Evolutionary conservation across 345 rosid genomes (phyloP), one percentile per base, ranked within the genome.

Genomic region (Salix brachista): DNA sequence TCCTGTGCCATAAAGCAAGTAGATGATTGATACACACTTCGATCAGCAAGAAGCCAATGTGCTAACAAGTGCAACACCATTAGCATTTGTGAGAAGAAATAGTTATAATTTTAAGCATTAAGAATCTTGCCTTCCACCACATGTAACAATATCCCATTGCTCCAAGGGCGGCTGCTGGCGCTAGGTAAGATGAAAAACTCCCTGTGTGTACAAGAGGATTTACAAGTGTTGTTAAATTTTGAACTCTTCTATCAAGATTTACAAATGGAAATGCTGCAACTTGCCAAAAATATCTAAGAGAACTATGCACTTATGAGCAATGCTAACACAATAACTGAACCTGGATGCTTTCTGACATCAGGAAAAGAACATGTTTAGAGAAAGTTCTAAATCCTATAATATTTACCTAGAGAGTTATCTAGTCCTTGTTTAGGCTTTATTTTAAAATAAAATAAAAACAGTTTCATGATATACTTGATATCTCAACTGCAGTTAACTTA

Each of bases 71-170:
- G 23, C 28, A 75, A 67, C 21, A 78, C 26, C 5, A 23, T 74
- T 30, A 68, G 72, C 71, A 61, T 44, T 25, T 52, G 17, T 12
- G 25, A 72, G 37, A 34, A 60, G 37, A 75, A 72, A 46, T 30
- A 16, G 42, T n/a, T 76, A 75, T 14, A 44, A 42, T 61, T 65
- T 76, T 46, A 44, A 70, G 75, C 74, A 70, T 61, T 1, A 30
- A 64, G 71, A 82, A 78, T 39, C 80, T 78, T 74, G 87, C 99
- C 97, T 91, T 92, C 99, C 97, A 95, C 97, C 93, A 89, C 97
- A 92, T 90, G 83, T 91, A 92, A 84, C 96, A 89, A 84, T 92
- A 95, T 60, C 97, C 97, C 94, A 95, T 85, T 74, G 95, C 97
- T 84, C 99, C 97, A 75, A 95, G 74, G 3, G 96, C 98, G 28